Conservation (phyloP, 2,329 filamentous ascomycete genomes). For the Penicillium sp. region DNA sequence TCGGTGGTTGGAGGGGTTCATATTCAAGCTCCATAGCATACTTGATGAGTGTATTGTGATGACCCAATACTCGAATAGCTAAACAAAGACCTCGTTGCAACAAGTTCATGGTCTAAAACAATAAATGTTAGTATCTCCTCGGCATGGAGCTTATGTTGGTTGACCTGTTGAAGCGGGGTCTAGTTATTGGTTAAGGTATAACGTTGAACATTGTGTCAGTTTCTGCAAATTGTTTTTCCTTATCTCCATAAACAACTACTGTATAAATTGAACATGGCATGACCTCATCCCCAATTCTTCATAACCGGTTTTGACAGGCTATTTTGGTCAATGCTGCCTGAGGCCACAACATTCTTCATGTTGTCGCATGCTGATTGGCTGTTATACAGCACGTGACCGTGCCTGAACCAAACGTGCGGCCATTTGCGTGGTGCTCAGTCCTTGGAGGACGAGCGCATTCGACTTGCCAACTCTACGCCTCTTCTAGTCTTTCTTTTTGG, state of each 20-base stretch:
- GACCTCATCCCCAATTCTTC: neutral
- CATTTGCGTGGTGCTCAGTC: constrained; percentile 1
- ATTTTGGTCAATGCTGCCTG: neutral
- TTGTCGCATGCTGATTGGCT: neutral
- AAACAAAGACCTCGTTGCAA: too few species aligned
- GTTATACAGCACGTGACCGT: constrained; percentile 6
- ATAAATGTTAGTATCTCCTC: too few species aligned
- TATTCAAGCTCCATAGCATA: neutral
- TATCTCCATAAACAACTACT: neutral
- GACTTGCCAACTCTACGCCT: neutral
- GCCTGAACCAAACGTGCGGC: constrained; percentile 8
- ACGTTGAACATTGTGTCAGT: too few species aligned
- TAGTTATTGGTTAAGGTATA: neutral
- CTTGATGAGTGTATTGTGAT: neutral
- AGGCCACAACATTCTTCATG: neutral
- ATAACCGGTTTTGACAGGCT: neutral
- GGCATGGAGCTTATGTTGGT: too few species aligned
- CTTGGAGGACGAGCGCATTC: neutral
- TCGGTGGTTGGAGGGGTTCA: neutral
- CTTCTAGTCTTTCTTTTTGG: neutral
- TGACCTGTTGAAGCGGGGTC: neutral
- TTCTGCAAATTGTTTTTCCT: neutral
- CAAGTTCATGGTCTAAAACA: too few species aligned
- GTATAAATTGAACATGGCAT: neutral
- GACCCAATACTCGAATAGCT: too few species aligned